Evolutionary conservation across 768 basidiomycete species (phyloP).

Genomic region (Rhizopogon salebrosus): DNA sequence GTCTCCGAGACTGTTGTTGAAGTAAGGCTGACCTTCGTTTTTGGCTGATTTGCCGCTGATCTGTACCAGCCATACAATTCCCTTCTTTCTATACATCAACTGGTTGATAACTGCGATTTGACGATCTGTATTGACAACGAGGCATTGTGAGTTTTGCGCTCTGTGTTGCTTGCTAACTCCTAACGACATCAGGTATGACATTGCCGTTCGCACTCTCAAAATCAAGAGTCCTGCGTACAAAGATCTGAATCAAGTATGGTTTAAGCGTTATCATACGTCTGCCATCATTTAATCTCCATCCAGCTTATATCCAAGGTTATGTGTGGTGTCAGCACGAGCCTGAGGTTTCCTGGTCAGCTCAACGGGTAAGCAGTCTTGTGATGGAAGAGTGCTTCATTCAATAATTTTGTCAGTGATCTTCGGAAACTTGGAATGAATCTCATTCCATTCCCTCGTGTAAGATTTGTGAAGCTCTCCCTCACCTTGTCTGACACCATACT

Average conservation of each 20-base stretch:
- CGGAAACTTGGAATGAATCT: slow-evolving; percentile 92
- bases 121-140: slow-evolving; percentile 86
- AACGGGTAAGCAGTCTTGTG: slow-evolving; percentile 55
- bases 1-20: slow-evolving; percentile 53
- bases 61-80: slow-evolving; percentile 69
- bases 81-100: slow-evolving; percentile 78
- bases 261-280: background rate
- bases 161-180: background rate
- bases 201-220: slow-evolving; percentile 61
- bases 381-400: background rate
- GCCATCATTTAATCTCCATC: background rate
- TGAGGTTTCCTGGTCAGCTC: slow-evolving; percentile 91
- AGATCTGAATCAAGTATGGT: slow-evolving; percentile 63
- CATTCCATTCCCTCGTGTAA: slow-evolving; percentile 90
- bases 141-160: slow-evolving; percentile 51
- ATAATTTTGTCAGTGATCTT: slow-evolving; percentile 50
- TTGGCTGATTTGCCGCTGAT: slow-evolving; percentile 5
- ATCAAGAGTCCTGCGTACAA: slow-evolving; percentile 57
- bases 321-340: slow-evolving; percentile 89
- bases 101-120: slow-evolving; percentile 84
- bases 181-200: slow-evolving; percentile 54
- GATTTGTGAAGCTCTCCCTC: slow-evolving; percentile 13
- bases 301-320: slow-evolving; percentile 84
- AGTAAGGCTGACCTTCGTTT: slow-evolving; percentile 20
- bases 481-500: slow-evolving; percentile 3